Evolutionary conservation across 208 protist species (phyloP).

Genomic region (Leishmania turanica): DNA sequence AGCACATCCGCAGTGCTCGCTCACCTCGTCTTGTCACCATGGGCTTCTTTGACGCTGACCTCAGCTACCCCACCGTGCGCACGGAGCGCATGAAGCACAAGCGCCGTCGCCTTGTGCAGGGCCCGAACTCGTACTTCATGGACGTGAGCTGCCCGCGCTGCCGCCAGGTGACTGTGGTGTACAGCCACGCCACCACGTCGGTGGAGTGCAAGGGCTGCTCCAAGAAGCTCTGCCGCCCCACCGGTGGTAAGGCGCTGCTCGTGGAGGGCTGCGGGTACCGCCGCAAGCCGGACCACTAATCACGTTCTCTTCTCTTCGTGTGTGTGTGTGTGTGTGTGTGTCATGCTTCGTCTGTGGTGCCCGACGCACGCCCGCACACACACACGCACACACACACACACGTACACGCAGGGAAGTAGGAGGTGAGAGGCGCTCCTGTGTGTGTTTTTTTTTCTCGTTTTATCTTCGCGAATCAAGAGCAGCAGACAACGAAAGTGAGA

Average conservation of each 20-base stretch:
- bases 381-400: background rate
- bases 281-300: conserved; percentile 94
- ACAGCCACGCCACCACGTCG: conserved; percentile 97
- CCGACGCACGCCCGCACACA: background rate
- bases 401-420: background rate
- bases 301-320: background rate
- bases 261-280: conserved; percentile 96
- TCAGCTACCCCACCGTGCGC: conserved; percentile 96
- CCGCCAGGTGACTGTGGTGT: conserved; percentile 96
- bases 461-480: too few species aligned
- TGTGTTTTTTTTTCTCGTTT: background rate
- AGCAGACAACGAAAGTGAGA: background rate
- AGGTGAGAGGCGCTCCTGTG: background rate
- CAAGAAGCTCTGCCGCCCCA: conserved; percentile 97
- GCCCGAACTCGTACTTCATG: conserved; percentile 99
- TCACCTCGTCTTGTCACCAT: conserved; percentile 38
- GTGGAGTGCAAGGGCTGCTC: conserved; percentile 97
- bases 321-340: background rate
- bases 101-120: conserved; percentile 99
- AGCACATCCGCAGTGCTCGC: background rate
- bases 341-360: background rate
- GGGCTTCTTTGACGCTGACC: conserved; percentile 96
- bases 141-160: conserved; percentile 99
- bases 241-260: conserved; percentile 97
- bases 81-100: conserved; percentile 98